phyloP scores from a whole-genome alignment of 495 filamentous ascomycete genomes.

The Podospora australis region DNA sequence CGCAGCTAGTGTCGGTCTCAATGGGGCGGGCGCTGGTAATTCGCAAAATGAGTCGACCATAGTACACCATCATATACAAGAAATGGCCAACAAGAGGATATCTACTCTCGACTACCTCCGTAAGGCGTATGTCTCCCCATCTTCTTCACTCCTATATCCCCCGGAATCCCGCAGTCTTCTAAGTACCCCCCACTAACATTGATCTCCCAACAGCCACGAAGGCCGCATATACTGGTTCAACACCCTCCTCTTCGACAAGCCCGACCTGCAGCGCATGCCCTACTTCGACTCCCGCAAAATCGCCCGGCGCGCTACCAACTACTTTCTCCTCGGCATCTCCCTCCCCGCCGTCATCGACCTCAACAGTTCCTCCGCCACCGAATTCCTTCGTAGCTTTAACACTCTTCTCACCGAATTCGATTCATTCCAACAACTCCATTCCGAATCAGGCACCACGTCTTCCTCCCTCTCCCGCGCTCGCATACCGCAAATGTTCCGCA shows the following conservation, averaged over 20 bases:
- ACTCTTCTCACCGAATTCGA: slow-evolving; percentile 88
- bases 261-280: slow-evolving; percentile 71
- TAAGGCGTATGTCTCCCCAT: slow-evolving; percentile 63
- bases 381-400: slow-evolving; percentile 84
- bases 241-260: slow-evolving; percentile 81
- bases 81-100: slow-evolving; percentile 85
- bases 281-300: slow-evolving; percentile 81
- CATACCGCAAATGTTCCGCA: slow-evolving; percentile 85
- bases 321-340: slow-evolving; percentile 85
- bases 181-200: slow-evolving; percentile 10
- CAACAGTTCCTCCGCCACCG: slow-evolving; percentile 63
- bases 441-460: slow-evolving; percentile 61
- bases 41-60: slow-evolving; percentile 33
- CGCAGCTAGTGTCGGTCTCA: too few species aligned
- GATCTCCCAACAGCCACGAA: slow-evolving; percentile 58
- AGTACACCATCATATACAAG: slow-evolving; percentile 77
- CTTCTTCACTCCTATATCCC: slow-evolving; percentile 2
- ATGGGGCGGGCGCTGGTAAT: slow-evolving; percentile 15
- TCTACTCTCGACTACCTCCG: slow-evolving; percentile 91
- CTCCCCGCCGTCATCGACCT: slow-evolving; percentile 84
- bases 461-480: slow-evolving; percentile 69
- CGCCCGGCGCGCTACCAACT: slow-evolving; percentile 80
- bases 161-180: slow-evolving; percentile 2
- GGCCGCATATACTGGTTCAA: slow-evolving; percentile 97
- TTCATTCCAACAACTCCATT: slow-evolving; percentile 78